Conservation (phyloP, 176 grass and related monocot genomes). For the Musa itinerans region DNA sequence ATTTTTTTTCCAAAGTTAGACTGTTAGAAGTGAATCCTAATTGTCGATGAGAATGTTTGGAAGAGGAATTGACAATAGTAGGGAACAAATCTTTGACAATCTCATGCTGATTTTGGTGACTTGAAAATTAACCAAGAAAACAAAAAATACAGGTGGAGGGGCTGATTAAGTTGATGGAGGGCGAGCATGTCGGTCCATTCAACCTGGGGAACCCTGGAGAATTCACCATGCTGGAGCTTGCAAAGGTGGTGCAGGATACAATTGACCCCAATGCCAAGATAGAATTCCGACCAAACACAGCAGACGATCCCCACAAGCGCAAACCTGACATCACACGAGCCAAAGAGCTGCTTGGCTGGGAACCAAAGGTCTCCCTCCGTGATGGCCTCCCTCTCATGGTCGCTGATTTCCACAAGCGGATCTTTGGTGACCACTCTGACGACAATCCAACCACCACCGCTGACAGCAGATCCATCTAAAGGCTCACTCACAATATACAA, state of each 20-base stretch:
- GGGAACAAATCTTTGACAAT: background rate
- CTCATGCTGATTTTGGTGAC: background rate
- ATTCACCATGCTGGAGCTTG: background rate
- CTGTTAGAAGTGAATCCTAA: too few relatives aligned
- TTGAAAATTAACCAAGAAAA: background rate
- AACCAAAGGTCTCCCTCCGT: background rate
- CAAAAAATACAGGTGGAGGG: background rate
- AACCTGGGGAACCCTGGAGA: background rate
- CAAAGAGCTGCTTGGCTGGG: background rate
- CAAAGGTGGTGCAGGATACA: background rate
- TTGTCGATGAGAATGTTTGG: too few relatives aligned
- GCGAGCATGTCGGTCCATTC: background rate
- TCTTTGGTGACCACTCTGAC: background rate
- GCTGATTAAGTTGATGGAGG: background rate
- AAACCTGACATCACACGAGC: background rate
- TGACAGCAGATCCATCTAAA: too few relatives aligned
- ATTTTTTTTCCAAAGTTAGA: too few relatives aligned
- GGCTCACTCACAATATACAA: too few relatives aligned
- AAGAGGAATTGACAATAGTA: background rate
- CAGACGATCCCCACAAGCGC: constrained; percentile 1
- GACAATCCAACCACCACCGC: background rate
- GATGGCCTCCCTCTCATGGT: background rate
- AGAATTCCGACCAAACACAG: background rate
- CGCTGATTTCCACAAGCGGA: background rate
- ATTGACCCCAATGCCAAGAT: background rate